Conservation (phyloP, 2,329 filamentous ascomycete species). For the Trichoderma breve region DNA sequence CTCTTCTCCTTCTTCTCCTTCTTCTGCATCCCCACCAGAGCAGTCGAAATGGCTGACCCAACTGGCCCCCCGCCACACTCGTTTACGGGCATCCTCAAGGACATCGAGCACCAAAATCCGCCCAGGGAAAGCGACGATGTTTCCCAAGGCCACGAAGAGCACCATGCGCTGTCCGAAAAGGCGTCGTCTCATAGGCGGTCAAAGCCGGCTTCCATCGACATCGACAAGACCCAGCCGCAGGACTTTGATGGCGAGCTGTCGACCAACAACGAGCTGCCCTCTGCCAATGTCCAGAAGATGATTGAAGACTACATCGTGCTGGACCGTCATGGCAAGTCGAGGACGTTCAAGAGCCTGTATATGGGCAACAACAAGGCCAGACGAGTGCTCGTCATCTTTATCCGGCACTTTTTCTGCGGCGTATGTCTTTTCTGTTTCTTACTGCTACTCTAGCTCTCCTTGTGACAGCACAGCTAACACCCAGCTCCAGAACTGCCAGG, state of each 20-base stretch:
- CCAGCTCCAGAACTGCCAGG: conserved; percentile 64
- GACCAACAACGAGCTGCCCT: conserved; percentile 56
- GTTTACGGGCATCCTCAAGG: conserved; percentile 13
- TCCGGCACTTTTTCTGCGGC: conserved; percentile 78
- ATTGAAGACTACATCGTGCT: conserved; percentile 58
- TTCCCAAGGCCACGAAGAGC: background rate
- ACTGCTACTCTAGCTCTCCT: background rate
- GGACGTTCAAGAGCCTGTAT: conserved; percentile 63
- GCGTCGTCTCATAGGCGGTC: conserved; percentile 14
- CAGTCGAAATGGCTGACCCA: background rate
- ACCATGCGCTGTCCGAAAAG: background rate
- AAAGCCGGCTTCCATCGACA: conserved; percentile 31
- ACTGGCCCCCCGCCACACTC: conserved; percentile 1
- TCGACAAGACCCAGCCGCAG: conserved; percentile 41
- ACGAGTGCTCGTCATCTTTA: conserved; percentile 67
- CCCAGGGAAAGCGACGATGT: background rate
- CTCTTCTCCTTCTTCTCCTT: background rate
- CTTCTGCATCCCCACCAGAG: background rate
- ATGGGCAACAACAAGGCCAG: conserved; percentile 51
- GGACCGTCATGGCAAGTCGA: conserved; percentile 58
- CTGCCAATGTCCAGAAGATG: conserved; percentile 46
- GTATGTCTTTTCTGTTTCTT: conserved; percentile 46
- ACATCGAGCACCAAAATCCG: background rate
- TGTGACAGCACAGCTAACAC: conserved; percentile 22
- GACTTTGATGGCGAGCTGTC: conserved; percentile 58